A percentile compares a stretch with the other conserved stretches of the same genome.
Evolutionary conservation across 192 early-diverging fungal species (phyloP).

Genomic region (Dimargaris cristalligena): DNA sequence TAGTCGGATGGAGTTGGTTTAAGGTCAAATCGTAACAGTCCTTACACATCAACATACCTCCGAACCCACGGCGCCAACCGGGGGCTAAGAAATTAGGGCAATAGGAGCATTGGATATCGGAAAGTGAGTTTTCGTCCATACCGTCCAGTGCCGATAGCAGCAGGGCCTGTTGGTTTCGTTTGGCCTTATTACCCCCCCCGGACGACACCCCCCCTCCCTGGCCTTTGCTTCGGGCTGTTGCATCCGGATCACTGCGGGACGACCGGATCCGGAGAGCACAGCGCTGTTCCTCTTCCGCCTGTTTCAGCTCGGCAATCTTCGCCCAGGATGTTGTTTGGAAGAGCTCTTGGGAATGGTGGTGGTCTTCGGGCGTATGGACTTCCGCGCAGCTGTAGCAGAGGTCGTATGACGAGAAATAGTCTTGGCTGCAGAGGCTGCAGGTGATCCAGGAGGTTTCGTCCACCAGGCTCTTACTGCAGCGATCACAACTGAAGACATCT

Average conservation of each 20-base stretch:
- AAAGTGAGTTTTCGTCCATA: background rate
- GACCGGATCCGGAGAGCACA: no score
- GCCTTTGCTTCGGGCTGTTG: no score
- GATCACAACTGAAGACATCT: conserved; percentile 54
- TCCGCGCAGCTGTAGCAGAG: conserved; percentile 30
- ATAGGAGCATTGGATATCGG: conserved; percentile 4
- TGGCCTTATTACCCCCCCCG: no score
- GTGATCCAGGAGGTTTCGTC: conserved; percentile 39
- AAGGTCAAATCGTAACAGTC: conserved; percentile 3
- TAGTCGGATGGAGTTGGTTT: background rate
- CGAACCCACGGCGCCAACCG: conserved; percentile 4
- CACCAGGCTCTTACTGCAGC: conserved; percentile 35
- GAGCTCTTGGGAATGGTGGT: background rate
- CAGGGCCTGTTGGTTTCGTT: no score
- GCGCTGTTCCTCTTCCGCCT: background rate
- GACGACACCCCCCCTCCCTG: no score
- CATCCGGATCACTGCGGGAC: no score
- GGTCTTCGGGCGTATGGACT: background rate
- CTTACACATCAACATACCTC: conserved; percentile 10
- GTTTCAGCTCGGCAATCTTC: background rate
- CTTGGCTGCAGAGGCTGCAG: conserved; percentile 37
- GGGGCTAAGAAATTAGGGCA: conserved; percentile 3
- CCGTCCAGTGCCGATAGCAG: background rate
- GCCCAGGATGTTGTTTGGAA: conserved; percentile 2
- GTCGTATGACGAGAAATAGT: conserved; percentile 58